A percentile compares a stretch with the other conserved stretches of the same genome.
phyloP scores from a whole-genome alignment of 78 protist species.

The Cavenderia fasciculata region DNA sequence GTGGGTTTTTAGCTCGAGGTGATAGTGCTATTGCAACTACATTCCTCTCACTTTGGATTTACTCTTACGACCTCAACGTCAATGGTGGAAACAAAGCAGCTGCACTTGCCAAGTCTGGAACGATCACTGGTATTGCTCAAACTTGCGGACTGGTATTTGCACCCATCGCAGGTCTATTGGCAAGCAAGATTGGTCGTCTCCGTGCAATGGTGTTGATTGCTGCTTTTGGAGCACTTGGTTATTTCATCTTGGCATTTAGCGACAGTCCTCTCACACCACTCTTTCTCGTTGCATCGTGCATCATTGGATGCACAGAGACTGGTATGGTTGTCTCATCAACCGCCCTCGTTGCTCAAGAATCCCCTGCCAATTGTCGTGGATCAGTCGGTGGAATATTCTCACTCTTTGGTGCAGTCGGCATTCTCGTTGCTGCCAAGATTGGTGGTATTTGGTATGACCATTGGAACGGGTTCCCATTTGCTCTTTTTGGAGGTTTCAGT shows the following conservation, averaged over 20 bases:
- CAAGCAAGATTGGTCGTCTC: constrained; percentile 20
- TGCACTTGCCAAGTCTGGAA: constrained; percentile 55
- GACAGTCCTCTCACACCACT: not conserved
- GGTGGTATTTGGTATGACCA: constrained; percentile 53
- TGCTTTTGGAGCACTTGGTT: constrained; percentile 26
- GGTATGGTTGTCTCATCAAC: constrained; percentile 73
- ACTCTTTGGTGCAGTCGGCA: constrained; percentile 53
- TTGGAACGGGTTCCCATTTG: constrained; percentile 67
- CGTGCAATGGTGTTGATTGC: constrained; percentile 42
- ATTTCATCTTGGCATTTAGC: constrained; percentile 49
- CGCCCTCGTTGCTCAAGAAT: constrained; percentile 45
- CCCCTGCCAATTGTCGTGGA: constrained; percentile 51
- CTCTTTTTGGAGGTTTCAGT: constrained; percentile 43
- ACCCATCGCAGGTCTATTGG: constrained; percentile 28
- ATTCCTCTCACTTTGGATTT: constrained; percentile 67
- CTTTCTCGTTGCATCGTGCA: constrained; percentile 48
- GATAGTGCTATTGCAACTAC: constrained; percentile 62
- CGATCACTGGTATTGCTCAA: constrained; percentile 63
- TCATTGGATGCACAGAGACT: constrained; percentile 75
- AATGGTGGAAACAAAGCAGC: constrained; percentile 53
- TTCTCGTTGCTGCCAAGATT: constrained; percentile 39
- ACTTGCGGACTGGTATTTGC: constrained; percentile 62
- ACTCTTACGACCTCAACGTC: constrained; percentile 15
- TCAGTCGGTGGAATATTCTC: constrained; percentile 50
- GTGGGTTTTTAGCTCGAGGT: constrained; percentile 54